Percentiles rank a stretch among this genome's conserved stretches.
Conservation (phyloP, 2,329 filamentous ascomycete genomes). For the Neonectria magnoliae region DNA sequence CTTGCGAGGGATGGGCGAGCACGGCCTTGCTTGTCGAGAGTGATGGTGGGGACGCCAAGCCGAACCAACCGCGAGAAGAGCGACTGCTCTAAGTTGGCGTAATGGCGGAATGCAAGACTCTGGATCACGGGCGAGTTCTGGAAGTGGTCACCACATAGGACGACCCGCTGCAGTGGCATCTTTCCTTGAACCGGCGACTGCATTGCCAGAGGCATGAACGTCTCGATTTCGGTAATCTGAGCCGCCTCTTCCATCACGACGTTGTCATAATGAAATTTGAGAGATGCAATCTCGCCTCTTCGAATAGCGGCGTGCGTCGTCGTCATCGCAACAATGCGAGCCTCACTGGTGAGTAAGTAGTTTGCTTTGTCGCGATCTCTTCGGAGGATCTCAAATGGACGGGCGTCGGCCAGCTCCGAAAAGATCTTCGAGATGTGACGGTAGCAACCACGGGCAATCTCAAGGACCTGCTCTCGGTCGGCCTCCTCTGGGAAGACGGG, state of each 20-base stretch:
- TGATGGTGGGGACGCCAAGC: conserved; percentile 89
- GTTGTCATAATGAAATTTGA: conserved; percentile 98
- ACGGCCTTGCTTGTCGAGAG: conserved; percentile 92
- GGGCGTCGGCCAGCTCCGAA: conserved; percentile 88
- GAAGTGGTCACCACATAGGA: conserved; percentile 93
- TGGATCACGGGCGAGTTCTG: conserved; percentile 98
- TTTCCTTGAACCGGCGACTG: conserved; percentile 81
- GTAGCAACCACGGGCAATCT: conserved; percentile 86
- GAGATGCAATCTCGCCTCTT: conserved; percentile 84
- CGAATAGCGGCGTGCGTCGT: conserved; percentile 97
- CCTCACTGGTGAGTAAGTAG: conserved; percentile 93
- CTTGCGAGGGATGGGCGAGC: conserved; percentile 86
- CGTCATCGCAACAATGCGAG: conserved; percentile 98
- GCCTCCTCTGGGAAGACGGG: conserved; percentile 79
- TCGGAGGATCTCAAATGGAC: conserved; percentile 93
- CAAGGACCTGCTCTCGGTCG: conserved; percentile 73
- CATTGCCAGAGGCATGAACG: conserved; percentile 93
- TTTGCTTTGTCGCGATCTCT: conserved; percentile 93
- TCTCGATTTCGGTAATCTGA: conserved; percentile 97
- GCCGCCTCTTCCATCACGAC: conserved; percentile 98
- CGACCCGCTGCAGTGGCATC: conserved; percentile 83
- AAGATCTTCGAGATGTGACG: conserved; percentile 91
- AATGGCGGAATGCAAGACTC: conserved; percentile 91
- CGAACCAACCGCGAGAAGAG: conserved; percentile 92
- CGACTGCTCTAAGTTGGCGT: conserved; percentile 95